Percentiles rank a stretch among this genome's conserved stretches.
These are phyloP conservation scores for Adenanthera pavonina DNA, from an alignment of 306 rosid genomes.

Conservation along the genomic window DNA sequence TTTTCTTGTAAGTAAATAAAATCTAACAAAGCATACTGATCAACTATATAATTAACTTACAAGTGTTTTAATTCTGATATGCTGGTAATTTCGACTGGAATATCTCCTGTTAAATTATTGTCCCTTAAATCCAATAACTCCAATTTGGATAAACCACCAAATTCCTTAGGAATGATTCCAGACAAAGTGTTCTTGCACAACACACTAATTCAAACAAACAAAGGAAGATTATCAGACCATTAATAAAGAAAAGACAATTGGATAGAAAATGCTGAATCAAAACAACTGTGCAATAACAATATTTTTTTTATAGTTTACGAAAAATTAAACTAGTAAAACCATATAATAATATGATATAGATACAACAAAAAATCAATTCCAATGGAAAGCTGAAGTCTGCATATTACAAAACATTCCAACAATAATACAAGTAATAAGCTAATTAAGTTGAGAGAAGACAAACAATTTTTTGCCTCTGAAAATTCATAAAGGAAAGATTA, in stretches of 20 bases:
- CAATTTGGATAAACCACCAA: slow-evolving; percentile 64
- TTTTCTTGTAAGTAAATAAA: slow-evolving; percentile 31
- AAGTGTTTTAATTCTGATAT: slow-evolving; percentile 54
- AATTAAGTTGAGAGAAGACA: background rate
- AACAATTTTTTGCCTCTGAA: background rate
- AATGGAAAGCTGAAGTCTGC: background rate
- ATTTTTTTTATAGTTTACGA: background rate
- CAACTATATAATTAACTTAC: slow-evolving; percentile 57
- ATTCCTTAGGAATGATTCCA: slow-evolving; percentile 78
- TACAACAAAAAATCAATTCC: slow-evolving; percentile 15
- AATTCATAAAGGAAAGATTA: background rate
- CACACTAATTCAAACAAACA: slow-evolving; percentile 55
- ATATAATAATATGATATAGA: background rate
- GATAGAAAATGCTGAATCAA: slow-evolving; percentile 20
- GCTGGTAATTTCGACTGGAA: slow-evolving; percentile 63
- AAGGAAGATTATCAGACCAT: slow-evolving; percentile 29
- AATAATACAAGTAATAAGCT: background rate
- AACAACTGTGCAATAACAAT: slow-evolving; percentile 19
- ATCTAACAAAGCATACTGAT: slow-evolving; percentile 16
- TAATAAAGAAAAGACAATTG: slow-evolving; percentile 1
- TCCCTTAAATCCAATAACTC: slow-evolving; percentile 77
- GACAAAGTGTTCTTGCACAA: slow-evolving; percentile 70
- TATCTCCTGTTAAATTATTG: slow-evolving; percentile 66
- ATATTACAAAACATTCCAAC: background rate
- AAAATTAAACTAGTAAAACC: slow-evolving; percentile 11